These are phyloP conservation scores for Crassisporium funariophilum DNA, from an alignment of 768 basidiomycete species.

Conservation along the genomic window DNA sequence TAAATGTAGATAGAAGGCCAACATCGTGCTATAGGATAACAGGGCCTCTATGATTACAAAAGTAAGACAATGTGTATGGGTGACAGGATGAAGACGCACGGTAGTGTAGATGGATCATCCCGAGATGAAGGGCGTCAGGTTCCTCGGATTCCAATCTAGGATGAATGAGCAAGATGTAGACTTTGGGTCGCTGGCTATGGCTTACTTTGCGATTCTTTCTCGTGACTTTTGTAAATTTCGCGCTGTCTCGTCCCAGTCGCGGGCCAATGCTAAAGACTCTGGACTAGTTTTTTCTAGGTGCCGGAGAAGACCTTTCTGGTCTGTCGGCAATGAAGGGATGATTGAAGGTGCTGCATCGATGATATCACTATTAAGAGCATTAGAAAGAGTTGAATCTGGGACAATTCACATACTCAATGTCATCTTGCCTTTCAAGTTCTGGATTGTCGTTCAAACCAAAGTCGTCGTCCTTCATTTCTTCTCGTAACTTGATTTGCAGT, in stretches of 20 bases:
- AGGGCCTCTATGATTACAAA: constrained; percentile 65
- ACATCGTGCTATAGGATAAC: constrained; percentile 84
- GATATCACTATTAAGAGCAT: constrained; percentile 32
- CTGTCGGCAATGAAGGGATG: constrained; percentile 45
- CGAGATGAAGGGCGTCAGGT: constrained; percentile 57
- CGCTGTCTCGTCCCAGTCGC: constrained; percentile 81
- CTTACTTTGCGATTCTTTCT: constrained; percentile 58
- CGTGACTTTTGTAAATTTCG: constrained; percentile 52
- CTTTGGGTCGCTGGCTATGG: not conserved
- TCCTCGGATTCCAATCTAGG: constrained; percentile 51
- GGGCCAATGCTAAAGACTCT: constrained; percentile 76
- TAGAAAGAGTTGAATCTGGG: not conserved
- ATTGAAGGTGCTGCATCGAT: constrained; percentile 39
- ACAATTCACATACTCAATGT: constrained; percentile 33
- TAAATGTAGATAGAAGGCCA: constrained; percentile 93
- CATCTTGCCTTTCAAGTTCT: constrained; percentile 36
- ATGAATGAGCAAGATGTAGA: constrained; percentile 2
- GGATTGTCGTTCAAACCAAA: constrained; percentile 76
- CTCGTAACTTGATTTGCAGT: constrained; percentile 74
- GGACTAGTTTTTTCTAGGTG: constrained; percentile 76
- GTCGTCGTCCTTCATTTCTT: constrained; percentile 74
- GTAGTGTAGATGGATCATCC: constrained; percentile 84
- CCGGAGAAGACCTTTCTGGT: constrained; percentile 61
- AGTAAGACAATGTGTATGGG: not conserved
- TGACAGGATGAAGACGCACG: constrained; percentile 54